Base-by-base conservation (phyloP, 352 stramenopile genomes). In the Phytophthora brassicae region DNA sequence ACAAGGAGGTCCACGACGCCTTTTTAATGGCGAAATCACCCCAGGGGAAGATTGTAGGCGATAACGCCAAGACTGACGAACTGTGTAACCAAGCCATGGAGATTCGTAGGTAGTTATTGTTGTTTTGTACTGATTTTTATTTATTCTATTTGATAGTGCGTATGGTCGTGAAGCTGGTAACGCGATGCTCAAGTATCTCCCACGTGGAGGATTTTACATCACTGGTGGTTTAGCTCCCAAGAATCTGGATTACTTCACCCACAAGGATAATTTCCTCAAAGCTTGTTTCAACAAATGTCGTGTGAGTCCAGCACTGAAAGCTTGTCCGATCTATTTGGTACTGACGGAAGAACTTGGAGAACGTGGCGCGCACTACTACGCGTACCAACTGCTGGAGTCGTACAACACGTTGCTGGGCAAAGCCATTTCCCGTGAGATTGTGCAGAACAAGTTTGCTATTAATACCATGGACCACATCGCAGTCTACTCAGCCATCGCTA, bases 201-300 rank as follows among this genome's bases (percentile, higher is more conserved):
- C 95, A n/a, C 94, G 84, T 23, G 95, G 95, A 66, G 96, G 96
- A 24, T 86, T 99, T 53, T 99, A 97, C 84, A 87, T 99, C 48
- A 96, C 92, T 16, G 96, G 96, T 29, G 96, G 95, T 46, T 82
- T 99, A 28, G 97, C 96, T 23, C 88, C 88, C 2, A 99, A 99
- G 78, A 98, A 98, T 74, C 77, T 98, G 31, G 74, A 92, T 60
- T 91, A 90, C 53, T 97, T 98, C 69, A 80, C 70, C 31, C 76
- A 80, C 64, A 70, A 72, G 55, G 57, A 68, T 14, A 68, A 75
- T 33, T 92, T 96, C 71, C 73, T 88, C 61, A 69, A 82, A 45
- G 67, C 76, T 17, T 75, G 88, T 54, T 83, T 86, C 38, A 81
- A 95, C 75, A 90, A 95, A 67, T 86, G 88, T 38, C 84, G 88